Percentiles rank a stretch among this genome's conserved stretches.
These are phyloP conservation scores for Auriculariales sp. DNA, from an alignment of 768 basidiomycete genomes.

Conservation along the genomic window DNA sequence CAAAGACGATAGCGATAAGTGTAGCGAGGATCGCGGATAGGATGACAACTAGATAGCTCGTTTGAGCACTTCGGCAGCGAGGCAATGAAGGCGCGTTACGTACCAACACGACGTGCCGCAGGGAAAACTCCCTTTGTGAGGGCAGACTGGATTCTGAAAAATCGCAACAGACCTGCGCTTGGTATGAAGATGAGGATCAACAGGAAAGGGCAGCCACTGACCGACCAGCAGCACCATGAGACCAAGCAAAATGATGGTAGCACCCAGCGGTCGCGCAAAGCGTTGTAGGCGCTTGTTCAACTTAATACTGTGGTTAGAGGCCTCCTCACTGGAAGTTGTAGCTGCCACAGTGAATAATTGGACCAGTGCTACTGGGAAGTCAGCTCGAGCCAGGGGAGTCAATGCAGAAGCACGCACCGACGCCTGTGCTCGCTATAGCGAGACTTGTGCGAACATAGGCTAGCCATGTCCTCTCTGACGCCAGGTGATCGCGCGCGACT, in stretches of 20 bases:
- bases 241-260: slow-evolving; percentile 29
- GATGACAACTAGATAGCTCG: too few species aligned
- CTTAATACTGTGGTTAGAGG: not conserved
- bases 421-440: slow-evolving; percentile 41
- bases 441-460: slow-evolving; percentile 54
- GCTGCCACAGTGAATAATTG: slow-evolving; percentile 32
- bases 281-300: slow-evolving; percentile 8
- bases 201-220: slow-evolving; percentile 13
- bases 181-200: not conserved
- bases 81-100: too few species aligned
- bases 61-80: too few species aligned
- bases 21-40: slow-evolving; percentile 25
- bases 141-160: slow-evolving; percentile 36
- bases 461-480: slow-evolving; percentile 47
- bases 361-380: slow-evolving; percentile 28
- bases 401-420: slow-evolving; percentile 27
- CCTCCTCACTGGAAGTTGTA: slow-evolving; percentile 8
- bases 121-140: slow-evolving; percentile 38
- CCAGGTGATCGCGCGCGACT: slow-evolving; percentile 50
- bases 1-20: slow-evolving; percentile 29
- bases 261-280: slow-evolving; percentile 39
- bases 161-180: slow-evolving; percentile 32
- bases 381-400: not conserved
- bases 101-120: slow-evolving; percentile 31
- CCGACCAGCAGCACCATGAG: slow-evolving; percentile 34